Evolutionary conservation across 345 rosid genomes (phyloP).

Genomic region (Mangifera indica): DNA sequence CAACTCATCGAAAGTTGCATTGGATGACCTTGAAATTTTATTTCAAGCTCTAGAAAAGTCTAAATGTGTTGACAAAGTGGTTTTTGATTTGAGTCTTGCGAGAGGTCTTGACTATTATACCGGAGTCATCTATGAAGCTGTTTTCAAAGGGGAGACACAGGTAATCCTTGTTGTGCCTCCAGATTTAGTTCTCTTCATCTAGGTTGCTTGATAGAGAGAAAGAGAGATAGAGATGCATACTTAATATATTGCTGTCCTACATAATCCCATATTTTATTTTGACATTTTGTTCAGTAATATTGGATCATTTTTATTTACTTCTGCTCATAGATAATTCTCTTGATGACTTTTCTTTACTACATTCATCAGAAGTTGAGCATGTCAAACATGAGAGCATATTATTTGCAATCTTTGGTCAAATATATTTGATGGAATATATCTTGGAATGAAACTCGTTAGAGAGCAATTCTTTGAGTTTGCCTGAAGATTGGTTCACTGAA

Average conservation of each 20-base stretch:
- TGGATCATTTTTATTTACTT: not conserved
- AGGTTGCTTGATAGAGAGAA: not conserved
- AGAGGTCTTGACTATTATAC: slow-evolving; percentile 99
- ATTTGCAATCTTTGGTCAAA: not conserved
- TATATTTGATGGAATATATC: not conserved
- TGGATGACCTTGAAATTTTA: slow-evolving; percentile 70
- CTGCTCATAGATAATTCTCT: not conserved
- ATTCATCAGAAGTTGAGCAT: not conserved
- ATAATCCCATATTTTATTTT: not conserved
- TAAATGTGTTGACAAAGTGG: slow-evolving; percentile 67
- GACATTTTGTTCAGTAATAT: not conserved
- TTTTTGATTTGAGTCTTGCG: slow-evolving; percentile 95
- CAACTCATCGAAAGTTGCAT: slow-evolving; percentile 56
- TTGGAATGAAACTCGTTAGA: not conserved
- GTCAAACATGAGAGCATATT: not conserved
- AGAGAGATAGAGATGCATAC: too few species aligned
- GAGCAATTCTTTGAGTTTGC: not conserved
- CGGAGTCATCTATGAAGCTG: slow-evolving; percentile 91
- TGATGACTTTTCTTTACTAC: not conserved
- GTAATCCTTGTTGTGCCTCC: slow-evolving; percentile 30
- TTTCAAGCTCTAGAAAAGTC: slow-evolving; percentile 84
- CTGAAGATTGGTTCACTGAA: not conserved
- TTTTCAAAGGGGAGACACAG: slow-evolving; percentile 75
- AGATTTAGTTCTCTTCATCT: not conserved
- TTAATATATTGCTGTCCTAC: not conserved